Evolutionary conservation across 73 alveolate genomes (phyloP).

Genomic region (Vitrella brassicaformis): DNA sequence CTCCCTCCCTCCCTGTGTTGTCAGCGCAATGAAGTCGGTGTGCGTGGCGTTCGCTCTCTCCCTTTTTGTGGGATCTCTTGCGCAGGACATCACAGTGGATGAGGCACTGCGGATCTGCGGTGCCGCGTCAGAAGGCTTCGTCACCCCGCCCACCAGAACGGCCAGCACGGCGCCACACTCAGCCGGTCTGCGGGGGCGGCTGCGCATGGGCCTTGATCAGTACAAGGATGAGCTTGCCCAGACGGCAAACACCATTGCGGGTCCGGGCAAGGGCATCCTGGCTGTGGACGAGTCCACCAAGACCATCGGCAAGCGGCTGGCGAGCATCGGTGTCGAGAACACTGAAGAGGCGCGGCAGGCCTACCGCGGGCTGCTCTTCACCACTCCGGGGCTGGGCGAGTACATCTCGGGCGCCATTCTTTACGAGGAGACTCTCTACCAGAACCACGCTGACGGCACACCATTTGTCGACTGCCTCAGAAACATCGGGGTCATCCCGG

Average conservation of each 20-base stretch:
- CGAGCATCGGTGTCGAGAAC: constrained; percentile 71
- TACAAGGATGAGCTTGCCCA: not conserved
- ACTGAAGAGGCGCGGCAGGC: constrained; percentile 78
- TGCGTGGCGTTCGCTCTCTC: no score
- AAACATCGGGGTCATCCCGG: constrained; percentile 74
- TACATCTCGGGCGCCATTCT: constrained; percentile 85
- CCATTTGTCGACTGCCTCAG: constrained; percentile 59
- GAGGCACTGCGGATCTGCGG: no score
- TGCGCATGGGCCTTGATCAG: no score
- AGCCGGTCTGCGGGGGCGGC: no score
- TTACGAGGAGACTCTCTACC: constrained; percentile 83
- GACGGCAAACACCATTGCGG: not conserved
- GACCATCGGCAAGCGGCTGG: constrained; percentile 82
- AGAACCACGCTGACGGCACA: constrained; percentile 70
- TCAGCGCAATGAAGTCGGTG: no score
- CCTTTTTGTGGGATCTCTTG: no score
- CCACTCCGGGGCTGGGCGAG: constrained; percentile 70
- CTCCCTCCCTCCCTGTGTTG: not conserved
- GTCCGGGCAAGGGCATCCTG: constrained; percentile 79
- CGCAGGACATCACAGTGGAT: no score
- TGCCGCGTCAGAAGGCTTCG: no score
- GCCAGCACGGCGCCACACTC: no score
- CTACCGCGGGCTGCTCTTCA: constrained; percentile 77
- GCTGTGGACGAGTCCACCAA: constrained; percentile 97
- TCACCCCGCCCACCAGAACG: no score